Percentiles rank a stretch among this genome's conserved stretches.
phyloP scores from a whole-genome alignment of 108 stramenopile genomes.

The Cyclostephanos tholiformis region DNA sequence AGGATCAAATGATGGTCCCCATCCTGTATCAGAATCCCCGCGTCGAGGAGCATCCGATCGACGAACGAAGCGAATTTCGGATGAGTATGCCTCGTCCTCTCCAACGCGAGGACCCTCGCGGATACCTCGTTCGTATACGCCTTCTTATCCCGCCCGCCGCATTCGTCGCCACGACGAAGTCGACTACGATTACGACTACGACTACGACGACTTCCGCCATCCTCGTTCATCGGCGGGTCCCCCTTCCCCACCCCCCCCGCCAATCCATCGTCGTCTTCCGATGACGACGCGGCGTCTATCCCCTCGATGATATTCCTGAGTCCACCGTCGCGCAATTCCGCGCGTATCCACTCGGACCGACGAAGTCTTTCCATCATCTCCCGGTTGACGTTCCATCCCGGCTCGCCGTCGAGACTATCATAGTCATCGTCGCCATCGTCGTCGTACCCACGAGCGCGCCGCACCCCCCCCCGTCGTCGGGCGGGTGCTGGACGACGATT shows the following conservation, averaged over 20 bases:
- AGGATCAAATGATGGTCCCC: neutral
- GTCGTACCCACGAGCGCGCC: too few species aligned
- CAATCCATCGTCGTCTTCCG: neutral
- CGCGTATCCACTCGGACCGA: constrained; percentile 62
- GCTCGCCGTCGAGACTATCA: constrained; percentile 54
- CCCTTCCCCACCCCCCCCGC: too few species aligned
- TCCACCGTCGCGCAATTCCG: constrained; percentile 72
- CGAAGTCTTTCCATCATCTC: constrained; percentile 70
- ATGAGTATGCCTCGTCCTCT: constrained; percentile 36
- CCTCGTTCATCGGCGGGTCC: too few species aligned
- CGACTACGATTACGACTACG: too few species aligned
- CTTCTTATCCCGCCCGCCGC: neutral
- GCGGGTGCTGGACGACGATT: neutral
- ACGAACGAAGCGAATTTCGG: constrained; percentile 69
- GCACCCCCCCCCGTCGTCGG: too few species aligned
- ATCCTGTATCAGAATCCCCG: constrained; percentile 55
- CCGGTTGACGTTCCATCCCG: constrained; percentile 73
- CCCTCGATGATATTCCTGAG: constrained; percentile 59
- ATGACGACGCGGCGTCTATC: constrained; percentile 47
- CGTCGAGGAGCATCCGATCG: constrained; percentile 64
- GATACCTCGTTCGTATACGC: constrained; percentile 2
- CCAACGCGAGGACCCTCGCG: constrained; percentile 47
- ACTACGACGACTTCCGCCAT: too few species aligned
- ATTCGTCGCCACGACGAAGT: neutral
- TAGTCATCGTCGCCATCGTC: constrained; percentile 44